Percentiles rank a stretch among this genome's conserved stretches.
Evolutionary conservation across 2,329 filamentous ascomycete species (phyloP).

Genomic region (Zymoseptoria pseudotritici): DNA sequence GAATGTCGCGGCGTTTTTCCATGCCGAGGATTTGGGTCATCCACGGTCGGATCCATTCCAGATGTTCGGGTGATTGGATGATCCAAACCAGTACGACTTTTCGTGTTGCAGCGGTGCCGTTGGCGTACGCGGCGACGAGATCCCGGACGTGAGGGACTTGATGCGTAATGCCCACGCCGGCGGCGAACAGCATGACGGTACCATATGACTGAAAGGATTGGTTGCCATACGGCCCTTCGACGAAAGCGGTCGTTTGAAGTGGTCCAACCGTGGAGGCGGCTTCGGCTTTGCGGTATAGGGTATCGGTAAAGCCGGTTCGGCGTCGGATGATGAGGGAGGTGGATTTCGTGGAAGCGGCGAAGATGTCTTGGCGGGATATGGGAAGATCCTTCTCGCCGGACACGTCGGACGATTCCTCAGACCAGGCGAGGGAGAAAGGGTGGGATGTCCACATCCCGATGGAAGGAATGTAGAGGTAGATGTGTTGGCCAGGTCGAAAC

Average conservation of each 20-base stretch:
- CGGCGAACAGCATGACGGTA: slow-evolving; percentile 82
- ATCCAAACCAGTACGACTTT: slow-evolving; percentile 85
- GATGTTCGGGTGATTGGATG: slow-evolving; percentile 77
- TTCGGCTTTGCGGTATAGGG: slow-evolving; percentile 64
- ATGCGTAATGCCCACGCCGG: slow-evolving; percentile 91
- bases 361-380: slow-evolving; percentile 45
- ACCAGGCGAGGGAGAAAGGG: slow-evolving; percentile 74
- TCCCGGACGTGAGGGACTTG: slow-evolving; percentile 83
- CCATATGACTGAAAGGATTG: slow-evolving; percentile 88
- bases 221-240: slow-evolving; percentile 80
- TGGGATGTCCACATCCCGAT: slow-evolving; percentile 69
- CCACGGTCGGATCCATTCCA: slow-evolving; percentile 92
- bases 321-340: slow-evolving; percentile 82
- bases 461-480: slow-evolving; percentile 69
- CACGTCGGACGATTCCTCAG: slow-evolving; percentile 50
- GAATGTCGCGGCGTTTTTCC: slow-evolving; percentile 70
- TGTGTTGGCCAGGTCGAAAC: slow-evolving; percentile 68
- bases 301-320: slow-evolving; percentile 79
- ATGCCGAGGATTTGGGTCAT: slow-evolving; percentile 79
- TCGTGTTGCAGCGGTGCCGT: slow-evolving; percentile 71
- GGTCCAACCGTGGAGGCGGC: slow-evolving; percentile 41
- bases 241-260: slow-evolving; percentile 61
- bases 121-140: slow-evolving; percentile 46
- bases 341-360: slow-evolving; percentile 42
- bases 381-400: slow-evolving; percentile 39